phyloP scores from a whole-genome alignment of 2,329 filamentous ascomycete genomes.

The Huntiella bhutanensis region DNA sequence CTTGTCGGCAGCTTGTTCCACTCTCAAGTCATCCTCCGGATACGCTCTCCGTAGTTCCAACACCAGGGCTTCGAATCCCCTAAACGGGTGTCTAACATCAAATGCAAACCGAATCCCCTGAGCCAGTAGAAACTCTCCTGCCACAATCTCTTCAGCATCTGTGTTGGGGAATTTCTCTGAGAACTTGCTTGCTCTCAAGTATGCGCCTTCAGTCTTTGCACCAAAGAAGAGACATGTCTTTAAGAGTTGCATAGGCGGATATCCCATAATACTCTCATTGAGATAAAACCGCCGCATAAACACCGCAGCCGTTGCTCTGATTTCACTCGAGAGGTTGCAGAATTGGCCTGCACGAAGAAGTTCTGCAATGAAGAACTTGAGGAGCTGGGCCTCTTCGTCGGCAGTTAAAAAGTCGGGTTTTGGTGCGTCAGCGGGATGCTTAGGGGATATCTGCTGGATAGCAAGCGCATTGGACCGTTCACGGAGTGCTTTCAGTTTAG shows the following conservation, averaged over 20 bases:
- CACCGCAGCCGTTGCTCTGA: constrained; percentile 55
- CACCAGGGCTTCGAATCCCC: constrained; percentile 67
- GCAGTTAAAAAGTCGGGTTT: constrained; percentile 57
- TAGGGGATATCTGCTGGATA: constrained; percentile 35
- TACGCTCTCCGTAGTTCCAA: constrained; percentile 60
- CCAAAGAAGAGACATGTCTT: constrained; percentile 85
- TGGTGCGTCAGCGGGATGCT: constrained; percentile 22
- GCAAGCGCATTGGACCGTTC: constrained; percentile 64
- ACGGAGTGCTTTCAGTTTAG: constrained; percentile 52
- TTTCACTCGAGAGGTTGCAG: constrained; percentile 17
- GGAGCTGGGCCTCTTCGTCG: constrained; percentile 63
- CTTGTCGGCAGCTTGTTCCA: constrained; percentile 46
- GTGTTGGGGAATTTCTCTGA: constrained; percentile 50
- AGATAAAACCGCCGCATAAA: constrained; percentile 92
- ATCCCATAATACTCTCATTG: constrained; percentile 90
- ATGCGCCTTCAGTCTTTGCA: constrained; percentile 77
- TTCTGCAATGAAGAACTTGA: constrained; percentile 55
- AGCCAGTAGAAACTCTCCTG: constrained; percentile 80
- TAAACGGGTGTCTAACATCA: constrained; percentile 78
- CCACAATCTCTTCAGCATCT: constrained; percentile 64
- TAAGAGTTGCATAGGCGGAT: constrained; percentile 75
- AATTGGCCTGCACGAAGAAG: constrained; percentile 37
- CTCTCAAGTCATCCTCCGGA: constrained; percentile 34
- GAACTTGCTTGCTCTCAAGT: constrained; percentile 47
- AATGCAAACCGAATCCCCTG: constrained; percentile 88